phyloP scores from a whole-genome alignment of 768 basidiomycete genomes.

The Glaciozyma martinii region DNA sequence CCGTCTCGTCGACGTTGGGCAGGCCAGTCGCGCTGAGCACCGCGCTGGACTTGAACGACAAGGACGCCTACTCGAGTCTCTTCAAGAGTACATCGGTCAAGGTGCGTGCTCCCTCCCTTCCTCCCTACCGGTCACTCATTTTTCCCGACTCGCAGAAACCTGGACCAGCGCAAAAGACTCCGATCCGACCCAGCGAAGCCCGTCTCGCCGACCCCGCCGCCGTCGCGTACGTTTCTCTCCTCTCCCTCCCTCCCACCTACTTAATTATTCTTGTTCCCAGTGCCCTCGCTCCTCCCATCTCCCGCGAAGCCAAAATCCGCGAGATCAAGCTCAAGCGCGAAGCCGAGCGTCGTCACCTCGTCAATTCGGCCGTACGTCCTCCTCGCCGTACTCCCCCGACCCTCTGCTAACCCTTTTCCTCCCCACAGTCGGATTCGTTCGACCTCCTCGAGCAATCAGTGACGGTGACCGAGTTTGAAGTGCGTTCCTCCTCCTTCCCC shows the following conservation, averaged over 20 bases:
- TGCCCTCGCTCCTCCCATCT: too few relatives aligned
- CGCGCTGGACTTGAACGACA: not conserved
- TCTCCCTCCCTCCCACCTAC: not conserved
- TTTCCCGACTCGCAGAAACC: not conserved
- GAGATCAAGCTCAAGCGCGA: not conserved
- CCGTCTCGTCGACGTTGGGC: not conserved
- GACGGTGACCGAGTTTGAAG: constrained; percentile 4
- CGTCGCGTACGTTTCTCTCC: too few relatives aligned
- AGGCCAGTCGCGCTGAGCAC: not conserved
- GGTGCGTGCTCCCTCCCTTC: not conserved
- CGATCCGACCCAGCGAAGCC: not conserved
- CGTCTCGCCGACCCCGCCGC: not conserved
- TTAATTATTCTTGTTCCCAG: too few relatives aligned
- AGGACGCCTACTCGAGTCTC: too few relatives aligned
- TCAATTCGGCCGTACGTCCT: too few relatives aligned
- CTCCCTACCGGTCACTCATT: not conserved
- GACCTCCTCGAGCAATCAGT: constrained; percentile 5
- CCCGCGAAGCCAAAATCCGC: not conserved
- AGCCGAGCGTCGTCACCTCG: not conserved
- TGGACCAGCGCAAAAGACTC: not conserved
- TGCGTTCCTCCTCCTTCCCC: not conserved
- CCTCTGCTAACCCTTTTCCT: too few relatives aligned
- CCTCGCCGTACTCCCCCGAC: too few relatives aligned
- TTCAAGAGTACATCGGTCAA: not conserved
- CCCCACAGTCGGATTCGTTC: not conserved